Evolutionary conservation across 2,329 filamentous ascomycete genomes (phyloP), one percentile per base, ranked within the genome.

Genomic region (Monosporascus sp.): DNA sequence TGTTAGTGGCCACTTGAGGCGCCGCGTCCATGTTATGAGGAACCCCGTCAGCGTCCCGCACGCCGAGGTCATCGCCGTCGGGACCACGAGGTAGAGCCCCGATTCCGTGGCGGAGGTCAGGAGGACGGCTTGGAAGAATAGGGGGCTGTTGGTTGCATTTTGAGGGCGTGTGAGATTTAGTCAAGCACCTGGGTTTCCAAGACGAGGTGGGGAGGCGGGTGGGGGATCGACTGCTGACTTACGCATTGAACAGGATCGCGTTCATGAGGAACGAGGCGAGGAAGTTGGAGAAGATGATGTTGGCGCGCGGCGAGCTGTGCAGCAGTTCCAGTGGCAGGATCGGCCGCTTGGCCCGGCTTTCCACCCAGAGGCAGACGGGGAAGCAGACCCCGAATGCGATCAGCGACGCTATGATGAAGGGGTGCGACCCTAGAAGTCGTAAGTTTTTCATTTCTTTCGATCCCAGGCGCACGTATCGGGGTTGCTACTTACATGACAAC

Each of bases 51-150:
- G 65, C 1, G 83, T 76, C 45, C 84, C 85, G 7, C 76, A 71
- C 36, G 70, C 46, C 44, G 83, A 84, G 27, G 81, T 70, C 2
- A 79, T 79, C 26, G 84, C 60, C 1, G 84, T 83, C 5, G 86
- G 84, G 7, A 85, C 74, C 20, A 89, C 78, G 51, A 92, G 84
- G 44, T 85, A 81, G 27, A 91, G 79, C n/a, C 88, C 88, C 0
- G 88, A 90, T 24, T 78, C 74, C 0, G 88, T 90, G 17, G 88
- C 85, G 6, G 78, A 80, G 54, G 86, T 84, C 50, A 88, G 77
- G 48, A 89, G 83, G 26, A 90, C 87, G 38, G 85, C 86, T 66
- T 90, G 87, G 71, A 90, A 91, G 73, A 86, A 92, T 7, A 92
- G 74, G 1, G 88, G 88, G 6, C 83, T 83, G 59, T 81, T 81